Percentiles rank a stretch among this genome's conserved stretches.
Conservation (phyloP, 148 eudicot species). For the Arbutus unedo region DNA sequence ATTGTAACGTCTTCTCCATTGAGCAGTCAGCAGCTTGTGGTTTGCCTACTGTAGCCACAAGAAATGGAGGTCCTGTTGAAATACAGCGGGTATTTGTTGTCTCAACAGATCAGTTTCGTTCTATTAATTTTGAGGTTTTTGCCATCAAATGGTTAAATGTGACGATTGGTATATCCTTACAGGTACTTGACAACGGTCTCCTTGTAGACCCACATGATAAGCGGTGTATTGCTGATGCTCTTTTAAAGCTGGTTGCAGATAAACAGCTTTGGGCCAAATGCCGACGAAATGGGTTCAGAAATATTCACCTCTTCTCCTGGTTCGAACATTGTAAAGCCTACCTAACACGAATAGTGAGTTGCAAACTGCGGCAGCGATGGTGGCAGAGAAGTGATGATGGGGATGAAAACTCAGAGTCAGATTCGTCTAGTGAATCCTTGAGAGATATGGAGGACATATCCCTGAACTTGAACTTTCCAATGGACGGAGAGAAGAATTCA, state of each 20-base stretch:
- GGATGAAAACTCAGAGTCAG: conserved; percentile 55
- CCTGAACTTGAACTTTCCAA: conserved; percentile 76
- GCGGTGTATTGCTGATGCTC: conserved; percentile 84
- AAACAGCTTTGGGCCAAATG: conserved; percentile 93
- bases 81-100: conserved; percentile 71
- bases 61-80: conserved; percentile 98
- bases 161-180: conserved; percentile 13
- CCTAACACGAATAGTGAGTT: conserved; percentile 66
- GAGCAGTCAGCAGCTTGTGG: conserved; percentile 97
- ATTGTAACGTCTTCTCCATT: conserved; percentile 16
- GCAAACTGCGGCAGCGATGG: conserved; percentile 85
- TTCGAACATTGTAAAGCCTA: conserved; percentile 92
- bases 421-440: conserved; percentile 90
- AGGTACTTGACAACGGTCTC: conserved; percentile 95
- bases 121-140: not conserved
- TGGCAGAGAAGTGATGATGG: conserved; percentile 77
- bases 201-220: conserved; percentile 93
- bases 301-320: conserved; percentile 95
- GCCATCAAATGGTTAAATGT: not conserved
- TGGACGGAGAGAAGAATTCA: conserved; percentile 75
- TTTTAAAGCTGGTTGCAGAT: conserved; percentile 89
- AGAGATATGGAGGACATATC: conserved; percentile 93
- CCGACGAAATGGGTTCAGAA: conserved; percentile 77
- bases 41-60: conserved; percentile 90
- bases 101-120: not conserved